phyloP scores from a whole-genome alignment of 2,329 filamentous ascomycete genomes.

The Colletotrichum scovillei region DNA sequence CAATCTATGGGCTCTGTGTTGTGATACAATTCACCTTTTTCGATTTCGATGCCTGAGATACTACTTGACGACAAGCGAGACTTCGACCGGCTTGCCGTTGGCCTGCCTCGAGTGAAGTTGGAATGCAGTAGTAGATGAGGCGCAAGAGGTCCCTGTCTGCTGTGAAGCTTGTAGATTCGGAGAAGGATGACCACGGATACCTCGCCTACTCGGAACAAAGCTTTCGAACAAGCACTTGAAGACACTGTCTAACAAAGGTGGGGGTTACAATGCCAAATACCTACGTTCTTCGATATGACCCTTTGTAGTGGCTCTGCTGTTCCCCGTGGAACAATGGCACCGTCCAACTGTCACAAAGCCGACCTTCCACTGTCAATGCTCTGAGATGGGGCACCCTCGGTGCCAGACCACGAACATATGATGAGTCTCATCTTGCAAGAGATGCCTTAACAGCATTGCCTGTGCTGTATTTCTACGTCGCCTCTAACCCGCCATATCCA shows the following conservation, averaged over 20 bases:
- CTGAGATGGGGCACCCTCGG: background rate
- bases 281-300: background rate
- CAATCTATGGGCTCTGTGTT: background rate
- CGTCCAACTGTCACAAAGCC: background rate
- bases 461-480: background rate
- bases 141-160: background rate
- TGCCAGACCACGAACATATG: background rate
- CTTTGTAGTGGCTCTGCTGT: background rate
- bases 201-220: background rate
- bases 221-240: background rate
- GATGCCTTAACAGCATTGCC: background rate
- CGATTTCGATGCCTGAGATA: background rate
- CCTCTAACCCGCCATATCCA: background rate
- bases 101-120: no score
- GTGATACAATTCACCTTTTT: no score
- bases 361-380: background rate
- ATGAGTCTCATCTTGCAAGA: background rate
- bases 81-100: background rate
- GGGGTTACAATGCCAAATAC: background rate
- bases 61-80: background rate
- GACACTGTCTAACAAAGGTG: background rate
- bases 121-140: no score
- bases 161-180: background rate
- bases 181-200: background rate
- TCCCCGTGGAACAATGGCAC: background rate